These are phyloP conservation scores for Xylaria hypoxylon DNA, from an alignment of 2,329 filamentous ascomycete genomes.

Conservation along the genomic window DNA sequence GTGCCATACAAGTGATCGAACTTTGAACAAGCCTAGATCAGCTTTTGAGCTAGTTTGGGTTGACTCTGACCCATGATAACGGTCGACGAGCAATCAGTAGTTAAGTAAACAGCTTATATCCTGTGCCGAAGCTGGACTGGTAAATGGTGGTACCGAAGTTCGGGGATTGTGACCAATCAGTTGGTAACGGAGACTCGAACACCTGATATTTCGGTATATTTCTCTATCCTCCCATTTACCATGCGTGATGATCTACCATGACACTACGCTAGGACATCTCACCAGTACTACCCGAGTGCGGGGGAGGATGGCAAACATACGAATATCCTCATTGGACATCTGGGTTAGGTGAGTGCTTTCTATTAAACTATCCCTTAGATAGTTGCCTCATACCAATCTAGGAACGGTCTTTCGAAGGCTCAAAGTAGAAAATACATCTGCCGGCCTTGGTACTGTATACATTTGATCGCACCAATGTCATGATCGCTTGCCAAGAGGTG, in stretches of 20 bases:
- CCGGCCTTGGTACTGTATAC: slow-evolving; percentile 41
- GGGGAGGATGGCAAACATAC: slow-evolving; percentile 21
- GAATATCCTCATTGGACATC: slow-evolving; percentile 12
- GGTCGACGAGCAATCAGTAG: not conserved
- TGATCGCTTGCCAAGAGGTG: slow-evolving; percentile 38
- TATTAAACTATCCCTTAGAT: not conserved
- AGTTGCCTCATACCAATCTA: slow-evolving; percentile 15
- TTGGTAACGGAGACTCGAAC: not conserved
- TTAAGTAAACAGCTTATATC: not conserved
- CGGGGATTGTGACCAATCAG: not conserved
- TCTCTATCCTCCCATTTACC: not conserved
- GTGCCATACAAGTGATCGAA: not conserved
- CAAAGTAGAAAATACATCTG: slow-evolving; percentile 34
- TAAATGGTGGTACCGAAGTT: slow-evolving; percentile 14
- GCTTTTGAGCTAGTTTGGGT: not conserved
- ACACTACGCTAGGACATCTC: slow-evolving; percentile 4
- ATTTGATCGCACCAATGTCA: slow-evolving; percentile 30
- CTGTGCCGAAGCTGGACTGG: slow-evolving; percentile 11
- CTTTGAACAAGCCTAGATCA: not conserved
- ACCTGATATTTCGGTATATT: slow-evolving; percentile 22
- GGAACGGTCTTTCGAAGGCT: not conserved
- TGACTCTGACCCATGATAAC: not conserved
- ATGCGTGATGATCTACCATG: slow-evolving; percentile 15
- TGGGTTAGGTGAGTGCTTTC: slow-evolving; percentile 12
- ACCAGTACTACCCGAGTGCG: slow-evolving; percentile 21